phyloP scores from a whole-genome alignment of 2,329 filamentous ascomycete genomes.

The Venturia nashicola region DNA sequence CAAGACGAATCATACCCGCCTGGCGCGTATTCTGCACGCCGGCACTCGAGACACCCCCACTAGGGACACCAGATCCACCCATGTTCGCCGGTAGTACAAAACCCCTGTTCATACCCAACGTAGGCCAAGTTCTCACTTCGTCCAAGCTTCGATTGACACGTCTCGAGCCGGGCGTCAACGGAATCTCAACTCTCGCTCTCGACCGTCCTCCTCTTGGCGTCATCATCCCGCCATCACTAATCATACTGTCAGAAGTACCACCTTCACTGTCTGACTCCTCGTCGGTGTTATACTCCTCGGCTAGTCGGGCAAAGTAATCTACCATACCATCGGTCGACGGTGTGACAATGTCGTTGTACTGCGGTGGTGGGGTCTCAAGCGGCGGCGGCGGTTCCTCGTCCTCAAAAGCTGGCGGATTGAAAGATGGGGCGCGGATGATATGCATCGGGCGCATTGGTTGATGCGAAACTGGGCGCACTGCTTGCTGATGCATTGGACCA shows the following conservation, averaged over 20 bases:
- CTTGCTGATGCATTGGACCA: slow-evolving; percentile 28
- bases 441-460: slow-evolving; percentile 59
- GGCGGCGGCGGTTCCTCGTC: slow-evolving; percentile 66
- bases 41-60: not conserved
- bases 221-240: slow-evolving; percentile 19
- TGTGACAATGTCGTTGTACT: slow-evolving; percentile 69
- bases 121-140: slow-evolving; percentile 7
- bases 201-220: slow-evolving; percentile 6
- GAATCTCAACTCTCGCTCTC: slow-evolving; percentile 7
- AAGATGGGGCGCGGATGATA: slow-evolving; percentile 69
- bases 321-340: slow-evolving; percentile 54
- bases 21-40: not conserved
- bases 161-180: slow-evolving; percentile 8
- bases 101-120: not conserved
- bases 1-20: not conserved
- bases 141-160: slow-evolving; percentile 8
- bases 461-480: not conserved
- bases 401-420: slow-evolving; percentile 78
- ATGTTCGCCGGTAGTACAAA: not conserved
- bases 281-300: slow-evolving; percentile 52
- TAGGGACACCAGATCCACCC: not conserved
- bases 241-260: slow-evolving; percentile 22
- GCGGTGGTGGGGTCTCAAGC: slow-evolving; percentile 67
- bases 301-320: slow-evolving; percentile 76
- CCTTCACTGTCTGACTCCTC: slow-evolving; percentile 41